phyloP scores from a whole-genome alignment of 2,329 filamentous ascomycete genomes.

The Lasiodiplodia sp. region DNA sequence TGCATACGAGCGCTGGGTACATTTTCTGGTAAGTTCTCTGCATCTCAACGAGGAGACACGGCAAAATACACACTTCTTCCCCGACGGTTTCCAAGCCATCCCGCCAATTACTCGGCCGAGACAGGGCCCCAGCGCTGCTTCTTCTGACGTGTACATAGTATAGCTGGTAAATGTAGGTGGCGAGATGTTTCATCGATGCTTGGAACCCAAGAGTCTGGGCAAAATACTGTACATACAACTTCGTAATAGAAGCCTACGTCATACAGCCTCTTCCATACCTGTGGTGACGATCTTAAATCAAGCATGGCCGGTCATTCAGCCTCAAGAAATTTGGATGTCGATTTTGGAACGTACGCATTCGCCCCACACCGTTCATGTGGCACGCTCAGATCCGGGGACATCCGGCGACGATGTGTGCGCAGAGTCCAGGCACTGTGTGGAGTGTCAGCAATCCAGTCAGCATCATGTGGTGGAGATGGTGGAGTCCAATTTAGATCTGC shows the following conservation, averaged over 20 bases:
- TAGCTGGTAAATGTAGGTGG: not conserved
- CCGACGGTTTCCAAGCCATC: not conserved
- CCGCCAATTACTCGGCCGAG: not conserved
- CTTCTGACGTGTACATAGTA: not conserved
- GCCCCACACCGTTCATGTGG: too few species aligned
- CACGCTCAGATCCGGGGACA: too few species aligned
- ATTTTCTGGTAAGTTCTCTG: not conserved
- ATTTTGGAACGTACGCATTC: too few species aligned
- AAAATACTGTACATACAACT: not conserved
- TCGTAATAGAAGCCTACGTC: slow-evolving; percentile 6
- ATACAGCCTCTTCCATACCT: not conserved
- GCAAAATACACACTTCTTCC: not conserved
- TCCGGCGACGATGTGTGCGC: too few species aligned
- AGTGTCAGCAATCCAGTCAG: not conserved
- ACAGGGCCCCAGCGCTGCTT: not conserved
- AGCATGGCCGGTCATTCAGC: too few species aligned
- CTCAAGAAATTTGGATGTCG: too few species aligned
- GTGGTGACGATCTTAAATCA: too few species aligned
- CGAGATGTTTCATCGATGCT: too few species aligned
- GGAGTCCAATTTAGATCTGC: not conserved
- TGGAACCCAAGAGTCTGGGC: not conserved
- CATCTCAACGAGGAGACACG: not conserved
- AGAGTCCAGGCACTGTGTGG: too few species aligned
- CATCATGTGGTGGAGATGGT: not conserved
- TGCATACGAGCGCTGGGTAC: not conserved